A percentile compares a stretch with the other conserved stretches of the same genome.
phyloP scores from a whole-genome alignment of 192 early-diverging fungal genomes.

The Haplosporangium gracile region DNA sequence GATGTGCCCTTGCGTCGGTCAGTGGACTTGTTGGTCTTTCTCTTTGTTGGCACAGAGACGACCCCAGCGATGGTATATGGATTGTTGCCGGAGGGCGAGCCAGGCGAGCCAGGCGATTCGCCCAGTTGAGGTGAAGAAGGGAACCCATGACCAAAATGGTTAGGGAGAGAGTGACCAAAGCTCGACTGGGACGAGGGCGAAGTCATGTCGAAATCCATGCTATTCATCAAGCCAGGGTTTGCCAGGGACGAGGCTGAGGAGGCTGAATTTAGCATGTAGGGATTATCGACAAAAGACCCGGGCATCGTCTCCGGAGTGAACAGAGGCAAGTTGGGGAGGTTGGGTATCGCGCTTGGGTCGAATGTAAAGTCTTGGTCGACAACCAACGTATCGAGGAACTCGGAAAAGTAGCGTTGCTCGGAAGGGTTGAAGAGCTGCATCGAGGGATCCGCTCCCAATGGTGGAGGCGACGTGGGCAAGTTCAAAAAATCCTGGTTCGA shows the following conservation, averaged over 20 bases:
- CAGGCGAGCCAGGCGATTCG: conserved; percentile 25
- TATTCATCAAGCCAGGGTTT: conserved; percentile 9
- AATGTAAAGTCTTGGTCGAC: conserved; percentile 60
- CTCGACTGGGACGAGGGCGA: conserved; percentile 49
- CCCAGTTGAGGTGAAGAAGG: conserved; percentile 7
- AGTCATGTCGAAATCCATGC: conserved; percentile 55
- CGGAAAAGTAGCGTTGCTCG: conserved; percentile 63
- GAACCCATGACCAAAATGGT: conserved; percentile 15
- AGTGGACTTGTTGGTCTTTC: conserved; percentile 34
- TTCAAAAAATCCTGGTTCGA: conserved; percentile 41
- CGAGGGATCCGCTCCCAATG: conserved; percentile 26
- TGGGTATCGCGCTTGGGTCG: conserved; percentile 49
- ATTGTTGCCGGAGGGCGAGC: conserved; percentile 12
- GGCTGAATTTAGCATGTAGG: not conserved
- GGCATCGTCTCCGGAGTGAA: conserved; percentile 44
- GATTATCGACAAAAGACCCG: conserved; percentile 14
- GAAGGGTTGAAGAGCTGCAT: conserved; percentile 47
- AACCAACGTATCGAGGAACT: conserved; percentile 66
- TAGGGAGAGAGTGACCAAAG: conserved; percentile 30
- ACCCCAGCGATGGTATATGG: conserved; percentile 11
- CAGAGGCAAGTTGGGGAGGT: conserved; percentile 37
- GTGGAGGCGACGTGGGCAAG: conserved; percentile 19
- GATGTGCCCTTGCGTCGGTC: conserved; percentile 15
- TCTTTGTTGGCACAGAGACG: conserved; percentile 28
- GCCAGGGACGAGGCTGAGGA: conserved; percentile 1